These are phyloP conservation scores for Aspergillus bombycis DNA, from an alignment of 2,329 filamentous ascomycete species.

Conservation along the genomic window DNA sequence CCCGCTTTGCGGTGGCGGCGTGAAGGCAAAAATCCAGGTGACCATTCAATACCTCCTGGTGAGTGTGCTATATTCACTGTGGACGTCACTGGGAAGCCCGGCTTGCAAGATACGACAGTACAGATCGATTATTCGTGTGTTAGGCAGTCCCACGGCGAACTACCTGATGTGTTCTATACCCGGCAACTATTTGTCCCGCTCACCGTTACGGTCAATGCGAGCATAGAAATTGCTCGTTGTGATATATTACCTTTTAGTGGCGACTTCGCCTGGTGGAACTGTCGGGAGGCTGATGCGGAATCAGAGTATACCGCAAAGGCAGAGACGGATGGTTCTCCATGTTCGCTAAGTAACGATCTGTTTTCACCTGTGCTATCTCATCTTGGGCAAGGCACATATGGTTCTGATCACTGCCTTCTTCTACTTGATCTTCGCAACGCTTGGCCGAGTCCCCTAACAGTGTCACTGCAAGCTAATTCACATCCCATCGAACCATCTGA, in stretches of 20 bases:
- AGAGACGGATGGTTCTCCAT: constrained; percentile 15
- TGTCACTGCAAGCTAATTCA: constrained; percentile 59
- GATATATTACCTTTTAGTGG: constrained; percentile 76
- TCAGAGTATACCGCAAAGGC: constrained; percentile 6
- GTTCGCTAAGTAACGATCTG: constrained; percentile 38
- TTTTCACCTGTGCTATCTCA: constrained; percentile 52
- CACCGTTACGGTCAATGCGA: constrained; percentile 88
- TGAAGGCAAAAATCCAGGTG: constrained; percentile 50
- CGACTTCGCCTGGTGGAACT: constrained; percentile 66
- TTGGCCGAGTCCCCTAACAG: constrained; percentile 78
- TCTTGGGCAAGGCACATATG: constrained; percentile 44
- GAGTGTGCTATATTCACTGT: constrained; percentile 74
- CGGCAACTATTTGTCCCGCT: constrained; percentile 79
- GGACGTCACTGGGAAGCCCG: constrained; percentile 83
- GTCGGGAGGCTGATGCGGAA: constrained; percentile 19
- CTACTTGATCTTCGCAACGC: constrained; percentile 85
- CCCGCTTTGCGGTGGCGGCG: constrained; percentile 65
- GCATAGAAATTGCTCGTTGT: constrained; percentile 77
- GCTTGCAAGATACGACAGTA: constrained; percentile 75
- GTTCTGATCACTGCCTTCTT: constrained; percentile 72
- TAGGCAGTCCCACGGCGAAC: constrained; percentile 68
- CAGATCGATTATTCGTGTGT: constrained; percentile 86
- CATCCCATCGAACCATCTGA: constrained; percentile 17
- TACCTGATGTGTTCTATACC: constrained; percentile 77
- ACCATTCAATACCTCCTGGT: constrained; percentile 67